These are phyloP conservation scores for Scedosporium dehoogii DNA, from an alignment of 2,329 filamentous ascomycete species.

Conservation along the genomic window DNA sequence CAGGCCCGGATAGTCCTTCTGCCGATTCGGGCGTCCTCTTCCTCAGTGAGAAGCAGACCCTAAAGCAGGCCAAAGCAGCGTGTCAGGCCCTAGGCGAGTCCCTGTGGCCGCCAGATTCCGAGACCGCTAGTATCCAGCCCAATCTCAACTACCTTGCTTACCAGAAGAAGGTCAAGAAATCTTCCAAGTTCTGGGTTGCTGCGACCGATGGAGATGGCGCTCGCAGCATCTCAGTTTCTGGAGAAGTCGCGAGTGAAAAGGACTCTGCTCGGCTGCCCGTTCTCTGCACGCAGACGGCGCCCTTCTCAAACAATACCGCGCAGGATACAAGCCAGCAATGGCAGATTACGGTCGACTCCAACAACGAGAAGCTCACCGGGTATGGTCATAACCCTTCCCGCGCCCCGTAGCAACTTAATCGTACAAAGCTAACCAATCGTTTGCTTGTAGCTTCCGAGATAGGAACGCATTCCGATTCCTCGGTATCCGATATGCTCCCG, in stretches of 20 bases:
- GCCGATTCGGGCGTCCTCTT: conserved; percentile 25
- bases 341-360: conserved; percentile 26
- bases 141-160: conserved; percentile 27
- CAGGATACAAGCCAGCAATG: conserved; percentile 23
- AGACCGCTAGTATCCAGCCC: conserved; percentile 18
- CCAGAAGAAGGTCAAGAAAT: conserved; percentile 13
- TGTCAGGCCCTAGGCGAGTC: conserved; percentile 29
- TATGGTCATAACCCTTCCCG: neutral
- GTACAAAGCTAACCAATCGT: conserved; percentile 1
- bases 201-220: conserved; percentile 12
- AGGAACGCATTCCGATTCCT: conserved; percentile 38
- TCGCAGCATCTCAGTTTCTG: conserved; percentile 18
- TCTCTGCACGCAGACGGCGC: conserved; percentile 33
- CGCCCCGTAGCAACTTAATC: conserved; percentile 8
- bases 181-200: conserved; percentile 26
- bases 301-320: conserved; percentile 23
- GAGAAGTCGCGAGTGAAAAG: conserved; percentile 13
- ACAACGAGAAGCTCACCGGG: conserved; percentile 27
- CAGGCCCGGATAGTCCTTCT: conserved; percentile 22
- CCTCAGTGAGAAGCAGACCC: conserved; percentile 17
- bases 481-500: conserved; percentile 29
- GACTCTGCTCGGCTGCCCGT: conserved; percentile 18
- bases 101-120: conserved; percentile 23
- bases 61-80: conserved; percentile 17
- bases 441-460: conserved; percentile 27